Evolutionary conservation across 352 stramenopile genomes (phyloP).

Genomic region (Phytophthora quininea): DNA sequence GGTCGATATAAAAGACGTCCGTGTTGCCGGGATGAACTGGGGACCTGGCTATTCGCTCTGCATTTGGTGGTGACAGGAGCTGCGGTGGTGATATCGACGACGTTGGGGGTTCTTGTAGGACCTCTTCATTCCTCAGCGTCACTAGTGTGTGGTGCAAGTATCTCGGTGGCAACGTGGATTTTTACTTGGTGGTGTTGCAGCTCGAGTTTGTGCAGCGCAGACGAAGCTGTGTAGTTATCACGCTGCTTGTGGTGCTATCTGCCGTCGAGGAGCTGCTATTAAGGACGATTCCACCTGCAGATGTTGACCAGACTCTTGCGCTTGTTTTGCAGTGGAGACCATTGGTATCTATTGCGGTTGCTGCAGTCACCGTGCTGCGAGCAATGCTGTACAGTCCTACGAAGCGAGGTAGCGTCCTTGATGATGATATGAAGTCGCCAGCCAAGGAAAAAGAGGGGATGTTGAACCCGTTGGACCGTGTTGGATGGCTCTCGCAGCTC

Average conservation of each 20-base stretch:
- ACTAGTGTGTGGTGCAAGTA: constrained; percentile 35
- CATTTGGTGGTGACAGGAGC: constrained; percentile 37
- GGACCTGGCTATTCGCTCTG: constrained; percentile 27
- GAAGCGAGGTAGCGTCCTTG: background rate
- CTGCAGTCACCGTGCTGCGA: constrained; percentile 19
- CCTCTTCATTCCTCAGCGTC: constrained; percentile 37
- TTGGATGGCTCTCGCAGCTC: constrained; percentile 61
- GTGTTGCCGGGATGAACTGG: constrained; percentile 4
- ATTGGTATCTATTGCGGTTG: background rate
- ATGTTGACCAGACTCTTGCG: background rate
- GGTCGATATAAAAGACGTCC: background rate
- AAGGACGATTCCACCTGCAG: background rate
- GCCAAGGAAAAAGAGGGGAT: background rate
- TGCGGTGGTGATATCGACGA: constrained; percentile 30
- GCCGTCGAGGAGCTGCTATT: constrained; percentile 22
- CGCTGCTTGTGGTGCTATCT: constrained; percentile 27
- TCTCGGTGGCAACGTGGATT: constrained; percentile 34
- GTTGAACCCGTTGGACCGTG: constrained; percentile 57
- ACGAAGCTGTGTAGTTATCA: constrained; percentile 21
- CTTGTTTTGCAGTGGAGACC: constrained; percentile 22
- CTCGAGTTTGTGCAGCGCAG: constrained; percentile 30
- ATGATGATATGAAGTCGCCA: background rate
- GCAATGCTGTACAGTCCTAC: background rate
- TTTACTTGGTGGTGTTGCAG: constrained; percentile 35
- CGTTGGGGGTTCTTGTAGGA: constrained; percentile 28